Base-by-base conservation (phyloP, 306 rosid species). In the Trifolium dubium region DNA sequence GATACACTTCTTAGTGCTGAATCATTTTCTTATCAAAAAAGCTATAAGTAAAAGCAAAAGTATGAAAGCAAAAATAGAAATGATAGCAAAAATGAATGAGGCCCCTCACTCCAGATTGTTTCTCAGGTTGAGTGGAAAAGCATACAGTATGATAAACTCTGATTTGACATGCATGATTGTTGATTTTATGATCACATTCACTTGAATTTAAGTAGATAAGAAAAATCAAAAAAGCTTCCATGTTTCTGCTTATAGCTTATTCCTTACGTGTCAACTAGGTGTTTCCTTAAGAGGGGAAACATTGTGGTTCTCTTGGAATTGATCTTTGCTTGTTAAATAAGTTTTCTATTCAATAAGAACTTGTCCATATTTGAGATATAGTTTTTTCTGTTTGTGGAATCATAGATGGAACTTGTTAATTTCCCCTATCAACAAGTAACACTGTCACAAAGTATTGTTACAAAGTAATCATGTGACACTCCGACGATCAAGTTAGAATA, bases 201-300 rank as follows among this genome's bases (percentile, higher is more conserved):
- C 35, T 28, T 55, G 62, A 5, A 4, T 55, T 55, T 23, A 55
- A 56, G 63, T 2, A 56, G 64, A 58, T 29, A 30, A 58, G 64
- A 29, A 58, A 56, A 58, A 30, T 58, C 35, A 58, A n/a, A n/a
- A n/a, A n/a, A n/a, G 29, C 9, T 58, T 56, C 63, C 37, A 56
- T 8, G 37, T 56, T 28, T 55, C 14, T 9, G n/a, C 15, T 55
- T 55, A 55, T 55, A 55, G 62, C 6, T 28, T 28, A 28, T 56
- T 11, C 15, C 1, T 54, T 54, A 54, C 5, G 4, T 51, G 58
- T 51, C 29, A 51, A 51, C 58, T 7, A 51, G 58, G 58, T 17
- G 58, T 53, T 53, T 18, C 60, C 60, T 53, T 3, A 53, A 53
- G 34, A 23, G 15, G 62, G 3, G 62, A 55, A 55, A 55, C 62